These are phyloP conservation scores for Phytopythium sindhum DNA, from an alignment of 352 stramenopile genomes.

Conservation along the genomic window DNA sequence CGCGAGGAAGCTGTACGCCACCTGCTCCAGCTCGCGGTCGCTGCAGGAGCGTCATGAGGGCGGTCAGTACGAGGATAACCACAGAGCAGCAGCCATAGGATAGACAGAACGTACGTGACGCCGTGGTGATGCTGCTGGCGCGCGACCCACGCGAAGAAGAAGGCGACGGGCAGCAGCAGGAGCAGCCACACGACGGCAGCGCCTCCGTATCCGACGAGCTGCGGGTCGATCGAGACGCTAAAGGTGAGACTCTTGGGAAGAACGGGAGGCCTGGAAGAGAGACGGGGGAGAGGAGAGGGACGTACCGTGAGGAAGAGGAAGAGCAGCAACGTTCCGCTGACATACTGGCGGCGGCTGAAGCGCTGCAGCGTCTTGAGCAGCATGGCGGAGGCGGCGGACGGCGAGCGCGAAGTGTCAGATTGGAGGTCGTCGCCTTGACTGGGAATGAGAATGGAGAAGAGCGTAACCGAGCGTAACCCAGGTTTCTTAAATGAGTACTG, in stretches of 20 bases:
- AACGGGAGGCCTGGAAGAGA: not conserved
- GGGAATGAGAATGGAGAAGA: too few relatives aligned
- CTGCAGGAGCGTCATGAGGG: slow-evolving; percentile 19
- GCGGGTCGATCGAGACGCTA: not conserved
- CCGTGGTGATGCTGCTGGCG: slow-evolving; percentile 43
- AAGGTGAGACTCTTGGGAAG: not conserved
- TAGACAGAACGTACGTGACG: slow-evolving; percentile 32
- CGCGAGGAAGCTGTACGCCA: slow-evolving; percentile 50
- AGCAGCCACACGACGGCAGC: slow-evolving; percentile 24
- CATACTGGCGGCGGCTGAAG: slow-evolving; percentile 25
- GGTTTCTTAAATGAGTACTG: too few relatives aligned
- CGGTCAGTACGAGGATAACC: not conserved
- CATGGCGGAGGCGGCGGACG: slow-evolving; percentile 7
- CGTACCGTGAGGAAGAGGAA: slow-evolving; percentile 24
- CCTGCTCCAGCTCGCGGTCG: slow-evolving; percentile 56
- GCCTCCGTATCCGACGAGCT: slow-evolving; percentile 28
- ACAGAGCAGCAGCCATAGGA: not conserved
- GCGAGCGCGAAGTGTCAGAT: not conserved
- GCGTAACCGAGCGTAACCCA: slow-evolving; percentile 1
- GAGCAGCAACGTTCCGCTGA: slow-evolving; percentile 8
- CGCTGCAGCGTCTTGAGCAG: slow-evolving; percentile 28
- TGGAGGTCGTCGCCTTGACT: too few relatives aligned
- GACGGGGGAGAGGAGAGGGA: not conserved
- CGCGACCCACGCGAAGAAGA: slow-evolving; percentile 36
- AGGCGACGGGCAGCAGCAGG: slow-evolving; percentile 23